phyloP scores from a whole-genome alignment of 164 flowering plant genomes.

The Annona cherimola region DNA sequence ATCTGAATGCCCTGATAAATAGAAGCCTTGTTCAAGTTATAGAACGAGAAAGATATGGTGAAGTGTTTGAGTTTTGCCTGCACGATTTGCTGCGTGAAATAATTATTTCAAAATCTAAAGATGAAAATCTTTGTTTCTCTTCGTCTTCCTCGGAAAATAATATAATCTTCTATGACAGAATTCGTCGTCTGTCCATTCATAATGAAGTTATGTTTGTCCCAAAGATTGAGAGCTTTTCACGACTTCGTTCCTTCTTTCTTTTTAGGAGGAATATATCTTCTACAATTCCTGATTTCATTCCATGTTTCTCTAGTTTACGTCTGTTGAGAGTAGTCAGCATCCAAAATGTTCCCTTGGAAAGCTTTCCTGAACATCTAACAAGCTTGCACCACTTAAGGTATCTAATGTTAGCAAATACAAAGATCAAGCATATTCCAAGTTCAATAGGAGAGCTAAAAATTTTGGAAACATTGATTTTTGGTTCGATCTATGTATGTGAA shows the following conservation, averaged over 20 bases:
- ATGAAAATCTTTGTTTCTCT: neutral
- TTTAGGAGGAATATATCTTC: neutral
- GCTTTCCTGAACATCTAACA: neutral
- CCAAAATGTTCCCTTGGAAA: neutral
- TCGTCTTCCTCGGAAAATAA: too few relatives aligned
- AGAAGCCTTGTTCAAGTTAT: constrained; percentile 40
- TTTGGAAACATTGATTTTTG: too few relatives aligned
- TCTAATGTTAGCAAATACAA: constrained; percentile 3
- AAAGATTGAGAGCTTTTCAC: neutral
- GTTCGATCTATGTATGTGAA: too few relatives aligned
- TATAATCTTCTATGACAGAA: neutral
- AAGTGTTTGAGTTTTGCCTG: constrained; percentile 28
- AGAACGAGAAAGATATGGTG: constrained; percentile 30
- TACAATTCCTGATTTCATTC: too few relatives aligned
- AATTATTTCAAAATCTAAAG: neutral
- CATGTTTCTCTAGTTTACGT: neutral
- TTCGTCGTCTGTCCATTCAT: neutral
- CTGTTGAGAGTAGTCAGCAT: constrained; percentile 6
- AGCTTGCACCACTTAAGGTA: neutral
- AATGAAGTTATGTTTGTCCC: neutral
- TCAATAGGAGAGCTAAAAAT: too few relatives aligned
- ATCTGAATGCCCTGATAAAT: constrained; percentile 7
- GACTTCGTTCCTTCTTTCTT: neutral
- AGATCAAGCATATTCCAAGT: too few relatives aligned
- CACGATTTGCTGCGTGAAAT: constrained; percentile 25